These are phyloP conservation scores for Amanita subjunquillea DNA, from an alignment of 768 basidiomycete species.

Conservation along the genomic window DNA sequence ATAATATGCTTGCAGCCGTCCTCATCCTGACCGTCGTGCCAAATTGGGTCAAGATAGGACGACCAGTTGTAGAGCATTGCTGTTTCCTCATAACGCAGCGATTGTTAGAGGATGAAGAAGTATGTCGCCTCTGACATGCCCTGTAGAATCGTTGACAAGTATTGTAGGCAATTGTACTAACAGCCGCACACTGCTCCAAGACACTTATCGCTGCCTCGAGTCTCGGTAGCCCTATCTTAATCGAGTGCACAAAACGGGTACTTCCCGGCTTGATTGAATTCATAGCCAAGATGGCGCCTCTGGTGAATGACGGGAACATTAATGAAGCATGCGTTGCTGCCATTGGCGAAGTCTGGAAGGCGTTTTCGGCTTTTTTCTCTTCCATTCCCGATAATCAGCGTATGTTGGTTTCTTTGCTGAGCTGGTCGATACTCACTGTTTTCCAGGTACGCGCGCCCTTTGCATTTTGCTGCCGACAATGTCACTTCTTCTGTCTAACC, in stretches of 20 bases:
- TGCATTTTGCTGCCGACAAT: slow-evolving; percentile 70
- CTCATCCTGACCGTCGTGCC: slow-evolving; percentile 79
- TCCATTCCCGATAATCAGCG: slow-evolving; percentile 50
- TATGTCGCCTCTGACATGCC: slow-evolving; percentile 17
- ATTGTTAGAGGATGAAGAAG: slow-evolving; percentile 60
- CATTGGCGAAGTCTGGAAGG: slow-evolving; percentile 74
- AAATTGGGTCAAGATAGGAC: slow-evolving; percentile 52
- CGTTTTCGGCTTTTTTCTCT: slow-evolving; percentile 55
- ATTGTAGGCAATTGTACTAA: slow-evolving; percentile 53
- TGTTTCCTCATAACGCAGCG: slow-evolving; percentile 82
- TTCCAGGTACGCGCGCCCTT: slow-evolving; percentile 52
- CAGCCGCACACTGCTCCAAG: slow-evolving; percentile 84
- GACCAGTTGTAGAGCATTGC: slow-evolving; percentile 69
- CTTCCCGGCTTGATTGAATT: slow-evolving; percentile 79
- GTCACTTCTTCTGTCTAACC: slow-evolving; percentile 55
- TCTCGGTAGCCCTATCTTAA: slow-evolving; percentile 54
- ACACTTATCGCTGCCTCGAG: slow-evolving; percentile 70
- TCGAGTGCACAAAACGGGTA: slow-evolving; percentile 60
- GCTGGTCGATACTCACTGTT: background rate
- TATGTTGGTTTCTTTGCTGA: slow-evolving; percentile 25
- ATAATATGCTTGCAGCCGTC: slow-evolving; percentile 79
- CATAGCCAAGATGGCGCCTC: slow-evolving; percentile 57
- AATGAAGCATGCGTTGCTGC: slow-evolving; percentile 50
- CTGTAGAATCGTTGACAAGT: background rate
- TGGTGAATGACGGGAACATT: slow-evolving; percentile 45